A percentile compares a stretch with the other conserved stretches of the same genome.
Evolutionary conservation across 1,284 basidiomycete species (phyloP).

Genomic region (Irpex rosettiformis): DNA sequence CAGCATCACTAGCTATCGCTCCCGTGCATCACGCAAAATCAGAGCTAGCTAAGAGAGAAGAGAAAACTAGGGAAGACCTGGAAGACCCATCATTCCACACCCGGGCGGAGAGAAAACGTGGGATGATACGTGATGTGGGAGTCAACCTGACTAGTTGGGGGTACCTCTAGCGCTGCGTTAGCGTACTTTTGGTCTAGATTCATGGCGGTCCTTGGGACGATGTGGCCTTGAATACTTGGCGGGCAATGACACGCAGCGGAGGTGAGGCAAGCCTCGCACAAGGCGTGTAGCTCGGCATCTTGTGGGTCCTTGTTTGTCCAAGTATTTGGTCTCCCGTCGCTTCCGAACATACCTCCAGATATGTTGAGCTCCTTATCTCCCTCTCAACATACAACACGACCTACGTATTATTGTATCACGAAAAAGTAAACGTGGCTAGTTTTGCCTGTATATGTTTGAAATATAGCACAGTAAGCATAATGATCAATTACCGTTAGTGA

Average conservation of each 20-base stretch:
- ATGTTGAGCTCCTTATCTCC: too few relatives aligned
- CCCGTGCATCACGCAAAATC: constrained; percentile 2
- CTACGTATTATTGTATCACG: too few relatives aligned
- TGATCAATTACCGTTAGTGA: too few relatives aligned
- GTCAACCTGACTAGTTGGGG: not conserved
- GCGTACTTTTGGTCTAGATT: constrained; percentile 3
- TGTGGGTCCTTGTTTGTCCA: constrained; percentile 1
- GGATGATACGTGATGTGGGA: not conserved
- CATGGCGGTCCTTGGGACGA: not conserved
- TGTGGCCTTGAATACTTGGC: not conserved
- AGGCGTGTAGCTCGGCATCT: not conserved
- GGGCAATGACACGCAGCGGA: not conserved
- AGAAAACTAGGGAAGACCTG: not conserved
- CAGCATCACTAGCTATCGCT: too few relatives aligned
- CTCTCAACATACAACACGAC: too few relatives aligned
- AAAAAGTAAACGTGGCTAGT: too few relatives aligned
- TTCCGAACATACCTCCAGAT: not conserved
- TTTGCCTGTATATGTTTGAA: too few relatives aligned
- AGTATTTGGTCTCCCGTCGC: not conserved
- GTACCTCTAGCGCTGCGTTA: not conserved
- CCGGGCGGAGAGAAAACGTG: not conserved
- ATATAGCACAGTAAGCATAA: too few relatives aligned
- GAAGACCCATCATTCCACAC: not conserved
- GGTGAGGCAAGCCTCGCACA: not conserved
- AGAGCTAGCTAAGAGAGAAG: not conserved